Evolutionary conservation across 2,329 filamentous ascomycete genomes (phyloP).

Genomic region (Trichoderma atroviride): DNA sequence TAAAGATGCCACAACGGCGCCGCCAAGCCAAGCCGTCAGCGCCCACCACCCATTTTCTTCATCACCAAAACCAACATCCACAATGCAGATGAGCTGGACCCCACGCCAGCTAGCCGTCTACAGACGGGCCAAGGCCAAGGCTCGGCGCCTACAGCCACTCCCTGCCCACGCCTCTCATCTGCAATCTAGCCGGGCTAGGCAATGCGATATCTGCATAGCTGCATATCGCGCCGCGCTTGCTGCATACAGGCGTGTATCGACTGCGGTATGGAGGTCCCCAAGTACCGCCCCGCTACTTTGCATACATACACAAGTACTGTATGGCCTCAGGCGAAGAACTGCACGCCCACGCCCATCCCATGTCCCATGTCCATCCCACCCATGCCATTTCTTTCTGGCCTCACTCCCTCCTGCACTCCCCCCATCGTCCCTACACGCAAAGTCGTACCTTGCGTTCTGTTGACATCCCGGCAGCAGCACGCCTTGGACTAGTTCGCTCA

Average conservation of each 20-base stretch:
- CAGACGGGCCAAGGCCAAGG: conserved; percentile 4
- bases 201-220: background rate
- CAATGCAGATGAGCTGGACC: conserved; percentile 16
- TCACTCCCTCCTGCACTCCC: background rate
- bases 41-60: conserved; percentile 20
- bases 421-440: background rate
- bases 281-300: background rate
- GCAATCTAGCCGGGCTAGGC: background rate
- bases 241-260: background rate
- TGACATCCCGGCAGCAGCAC: conserved; percentile 21
- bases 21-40: conserved; percentile 25
- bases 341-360: conserved; percentile 5
- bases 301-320: background rate
- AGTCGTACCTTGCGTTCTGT: conserved; percentile 26
- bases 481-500: conserved; percentile 27
- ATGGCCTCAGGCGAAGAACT: background rate
- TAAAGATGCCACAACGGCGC: conserved; percentile 22
- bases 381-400: background rate
- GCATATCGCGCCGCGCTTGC: conserved; percentile 5
- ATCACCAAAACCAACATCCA: conserved; percentile 8
- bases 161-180: conserved; percentile 15
- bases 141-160: conserved; percentile 24
- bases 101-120: conserved; percentile 6
- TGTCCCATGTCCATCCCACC: background rate
- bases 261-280: background rate